A percentile compares a stretch with the other conserved stretches of the same genome.
These are phyloP conservation scores for Polygonum aviculare DNA, from an alignment of 148 eudicot species.

Conservation along the genomic window DNA sequence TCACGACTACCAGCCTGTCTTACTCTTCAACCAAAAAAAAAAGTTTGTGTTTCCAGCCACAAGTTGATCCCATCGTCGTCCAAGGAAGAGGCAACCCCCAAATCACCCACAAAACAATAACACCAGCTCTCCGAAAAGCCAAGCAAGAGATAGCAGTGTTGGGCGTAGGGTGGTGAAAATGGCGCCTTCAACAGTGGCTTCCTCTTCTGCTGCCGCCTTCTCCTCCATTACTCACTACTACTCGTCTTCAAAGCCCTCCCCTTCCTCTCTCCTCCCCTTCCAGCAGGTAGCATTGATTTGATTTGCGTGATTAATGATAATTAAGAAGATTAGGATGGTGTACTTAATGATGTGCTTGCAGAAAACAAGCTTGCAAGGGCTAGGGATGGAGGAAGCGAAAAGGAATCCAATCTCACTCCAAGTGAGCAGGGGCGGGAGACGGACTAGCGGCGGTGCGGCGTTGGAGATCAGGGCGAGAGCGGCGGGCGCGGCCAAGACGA, in stretches of 20 bases:
- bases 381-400: slow-evolving; percentile 42
- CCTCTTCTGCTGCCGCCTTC: slow-evolving; percentile 36
- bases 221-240: slow-evolving; percentile 27
- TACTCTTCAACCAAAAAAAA: not conserved
- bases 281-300: slow-evolving; percentile 18
- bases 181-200: slow-evolving; percentile 39
- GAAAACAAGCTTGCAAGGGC: slow-evolving; percentile 59
- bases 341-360: not conserved
- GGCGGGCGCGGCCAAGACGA: slow-evolving; percentile 61
- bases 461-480: slow-evolving; percentile 61
- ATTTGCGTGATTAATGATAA: not conserved
- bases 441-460: slow-evolving; percentile 36
- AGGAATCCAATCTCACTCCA: slow-evolving; percentile 31
- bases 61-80: not conserved
- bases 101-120: too few relatives aligned
- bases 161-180: slow-evolving; percentile 12
- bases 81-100: too few relatives aligned
- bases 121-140: not conserved
- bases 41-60: not conserved
- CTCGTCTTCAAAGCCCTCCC: slow-evolving; percentile 15
- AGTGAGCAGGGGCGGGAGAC: slow-evolving; percentile 6
- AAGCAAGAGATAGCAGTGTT: not conserved
- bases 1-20: not conserved
- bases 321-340: not conserved
- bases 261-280: slow-evolving; percentile 16